Evolutionary conservation across 495 filamentous ascomycete species (phyloP).

Genomic region (Xanthoparmelia taractica): DNA sequence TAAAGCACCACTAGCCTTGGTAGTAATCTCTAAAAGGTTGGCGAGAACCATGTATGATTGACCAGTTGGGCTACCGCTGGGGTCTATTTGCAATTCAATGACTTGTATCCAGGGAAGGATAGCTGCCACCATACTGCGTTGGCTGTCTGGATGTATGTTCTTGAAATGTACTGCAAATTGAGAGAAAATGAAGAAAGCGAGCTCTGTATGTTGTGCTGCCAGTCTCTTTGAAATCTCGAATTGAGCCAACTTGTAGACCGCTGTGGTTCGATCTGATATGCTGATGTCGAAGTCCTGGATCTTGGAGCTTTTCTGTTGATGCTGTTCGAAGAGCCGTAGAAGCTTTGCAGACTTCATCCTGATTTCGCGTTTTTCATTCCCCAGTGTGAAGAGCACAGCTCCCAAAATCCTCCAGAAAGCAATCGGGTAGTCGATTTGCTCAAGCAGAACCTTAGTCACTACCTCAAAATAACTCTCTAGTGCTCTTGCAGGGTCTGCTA

Average conservation of each 20-base stretch:
- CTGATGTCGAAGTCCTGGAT: constrained; percentile 97
- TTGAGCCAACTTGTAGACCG: constrained; percentile 93
- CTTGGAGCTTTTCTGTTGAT: constrained; percentile 75
- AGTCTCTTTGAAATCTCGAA: constrained; percentile 90
- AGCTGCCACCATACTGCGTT: constrained; percentile 89
- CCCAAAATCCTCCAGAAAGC: constrained; percentile 86
- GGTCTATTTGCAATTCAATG: constrained; percentile 89
- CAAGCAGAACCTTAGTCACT: constrained; percentile 74
- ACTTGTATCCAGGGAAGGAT: constrained; percentile 94
- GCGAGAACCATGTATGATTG: constrained; percentile 91
- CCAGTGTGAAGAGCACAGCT: constrained; percentile 81
- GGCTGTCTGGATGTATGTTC: constrained; percentile 65
- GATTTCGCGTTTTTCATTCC: constrained; percentile 80
- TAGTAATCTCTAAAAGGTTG: constrained; percentile 94
- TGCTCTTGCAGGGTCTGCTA: constrained; percentile 65
- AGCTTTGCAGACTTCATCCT: constrained; percentile 82
- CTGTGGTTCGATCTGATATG: constrained; percentile 95
- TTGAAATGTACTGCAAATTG: constrained; percentile 91
- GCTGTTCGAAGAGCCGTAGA: constrained; percentile 73
- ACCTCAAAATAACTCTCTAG: constrained; percentile 95
- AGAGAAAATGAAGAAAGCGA: constrained; percentile 89
- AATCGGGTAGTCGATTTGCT: constrained; percentile 68
- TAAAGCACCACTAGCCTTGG: constrained; percentile 74
- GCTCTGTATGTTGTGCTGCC: constrained; percentile 77
- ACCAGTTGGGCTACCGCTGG: constrained; percentile 80